Evolutionary conservation across 305 asterid species (phyloP), one percentile per base, ranked within the genome.

Genomic region (Andrographis paniculata): DNA sequence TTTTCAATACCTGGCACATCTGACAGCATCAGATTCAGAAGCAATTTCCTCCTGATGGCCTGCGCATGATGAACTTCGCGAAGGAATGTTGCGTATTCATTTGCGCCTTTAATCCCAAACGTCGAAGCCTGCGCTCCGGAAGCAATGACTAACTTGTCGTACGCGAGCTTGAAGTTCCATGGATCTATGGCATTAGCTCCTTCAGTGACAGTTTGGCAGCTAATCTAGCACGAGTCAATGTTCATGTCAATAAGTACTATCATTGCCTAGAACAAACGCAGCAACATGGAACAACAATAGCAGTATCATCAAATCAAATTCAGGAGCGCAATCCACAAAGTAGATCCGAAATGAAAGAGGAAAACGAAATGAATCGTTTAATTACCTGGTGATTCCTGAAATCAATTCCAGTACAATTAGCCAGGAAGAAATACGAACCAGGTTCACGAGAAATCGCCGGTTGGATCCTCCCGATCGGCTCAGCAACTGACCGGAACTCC

Each of bases 11-110:
- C 97, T 45, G 97, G 97, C 17, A 79, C 76, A 65, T 88, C 97
- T 18, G 95, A 84, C 21, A 88, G 63, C 97, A 88, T 88, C 68
- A 88, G 63, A 69, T 88, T 88, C 14, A 84, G 71, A 42, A 88
- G 77, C 67, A 88, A 67, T 47, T 79, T 84, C 59, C 95, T 77
- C 67, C 95, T 75, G 47, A 88, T 88, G 64, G 82, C 95, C 57
- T 88, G 97, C 50, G 97, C 97, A 63, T 88, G 95, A 59, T 77
- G 66, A 65, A 88, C 97, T 68, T 88, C 97, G 45, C 97, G 95
- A 22, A 88, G 93, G 68, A 84, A 88, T 43, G 68, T 76, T 1
- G 95, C 97, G 20, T 79, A 82, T 56, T 88, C 87, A 5, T 35
- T 58, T 20, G 82, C 97, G 45, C 97, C 97, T 58, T 64, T 77